These are phyloP conservation scores for Scleroderma bovista DNA, from an alignment of 768 basidiomycete species.

Conservation along the genomic window DNA sequence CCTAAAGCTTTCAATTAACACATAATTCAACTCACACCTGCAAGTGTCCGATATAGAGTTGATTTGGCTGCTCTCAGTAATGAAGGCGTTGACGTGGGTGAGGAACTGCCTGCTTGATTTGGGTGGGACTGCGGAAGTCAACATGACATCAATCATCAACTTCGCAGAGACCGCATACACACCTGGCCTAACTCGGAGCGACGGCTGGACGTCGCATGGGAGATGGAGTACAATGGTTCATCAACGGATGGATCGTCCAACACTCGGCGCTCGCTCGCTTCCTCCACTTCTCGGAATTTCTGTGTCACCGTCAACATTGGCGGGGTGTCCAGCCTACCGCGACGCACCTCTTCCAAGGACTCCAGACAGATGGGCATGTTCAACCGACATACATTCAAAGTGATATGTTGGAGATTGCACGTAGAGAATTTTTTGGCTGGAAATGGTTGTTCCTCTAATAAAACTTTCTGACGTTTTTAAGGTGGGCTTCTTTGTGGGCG, in stretches of 20 bases:
- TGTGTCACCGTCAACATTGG: constrained; percentile 14
- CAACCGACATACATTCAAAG: not conserved
- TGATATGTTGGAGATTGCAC: not conserved
- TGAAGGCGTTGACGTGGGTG: constrained; percentile 21
- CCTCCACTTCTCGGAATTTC: constrained; percentile 56
- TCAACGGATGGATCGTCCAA: constrained; percentile 24
- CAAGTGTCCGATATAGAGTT: constrained; percentile 41
- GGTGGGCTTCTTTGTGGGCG: not conserved
- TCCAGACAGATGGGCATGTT: constrained; percentile 21
- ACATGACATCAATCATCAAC: constrained; percentile 1
- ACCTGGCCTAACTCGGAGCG: constrained; percentile 52
- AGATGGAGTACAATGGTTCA: constrained; percentile 12
- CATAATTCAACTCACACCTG: constrained; percentile 30
- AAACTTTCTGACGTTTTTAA: not conserved
- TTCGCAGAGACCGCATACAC: constrained; percentile 8
- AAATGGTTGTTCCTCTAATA: too few species aligned
- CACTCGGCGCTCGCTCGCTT: constrained; percentile 49
- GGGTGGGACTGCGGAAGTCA: constrained; percentile 12
- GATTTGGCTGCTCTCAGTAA: constrained; percentile 39
- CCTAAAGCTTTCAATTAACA: constrained; percentile 3
- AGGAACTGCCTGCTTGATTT: constrained; percentile 19
- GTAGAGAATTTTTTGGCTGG: too few species aligned
- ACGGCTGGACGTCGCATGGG: constrained; percentile 24
- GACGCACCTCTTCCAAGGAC: constrained; percentile 24
- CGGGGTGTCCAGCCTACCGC: not conserved